Conservation (phyloP, 177 flowering plant genomes). For the Vitis hybrid region DNA sequence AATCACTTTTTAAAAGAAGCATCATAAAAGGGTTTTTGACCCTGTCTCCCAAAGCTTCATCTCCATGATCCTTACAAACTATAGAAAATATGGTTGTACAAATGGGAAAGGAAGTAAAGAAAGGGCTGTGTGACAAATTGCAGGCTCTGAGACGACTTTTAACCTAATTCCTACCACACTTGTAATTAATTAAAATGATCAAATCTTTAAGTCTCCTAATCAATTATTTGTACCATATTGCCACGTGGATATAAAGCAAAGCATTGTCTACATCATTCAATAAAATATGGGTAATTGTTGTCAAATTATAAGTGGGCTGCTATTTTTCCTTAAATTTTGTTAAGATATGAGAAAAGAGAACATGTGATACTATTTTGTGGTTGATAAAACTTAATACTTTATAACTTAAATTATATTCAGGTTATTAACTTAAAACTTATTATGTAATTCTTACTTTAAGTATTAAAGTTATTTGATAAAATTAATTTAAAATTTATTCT, state of each 20-base stretch:
- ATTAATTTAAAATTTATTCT: no score
- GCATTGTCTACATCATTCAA: background rate
- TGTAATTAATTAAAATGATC: constrained; percentile 11
- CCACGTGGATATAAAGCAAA: background rate
- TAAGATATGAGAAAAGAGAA: no score
- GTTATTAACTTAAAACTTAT: no score
- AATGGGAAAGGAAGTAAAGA: background rate
- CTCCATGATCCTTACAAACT: constrained; percentile 1
- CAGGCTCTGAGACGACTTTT: constrained; percentile 8
- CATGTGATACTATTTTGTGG: no score
- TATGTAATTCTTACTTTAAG: no score
- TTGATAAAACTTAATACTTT: no score
- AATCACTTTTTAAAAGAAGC: background rate
- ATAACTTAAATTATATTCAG: no score
- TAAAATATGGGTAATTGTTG: background rate
- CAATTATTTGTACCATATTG: background rate
- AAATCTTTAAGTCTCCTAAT: background rate
- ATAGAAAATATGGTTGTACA: background rate
- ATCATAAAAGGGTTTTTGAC: constrained; percentile 1
- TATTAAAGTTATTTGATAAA: no score
- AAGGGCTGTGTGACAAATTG: background rate
- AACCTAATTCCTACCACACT: constrained; percentile 23
- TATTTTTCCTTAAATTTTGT: no score
- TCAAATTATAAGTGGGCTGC: no score
- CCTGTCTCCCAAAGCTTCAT: constrained; percentile 2